These are phyloP conservation scores for Wickerhamiella sergipiensis DNA, from an alignment of 805 yeast genomes.

Conservation along the genomic window DNA sequence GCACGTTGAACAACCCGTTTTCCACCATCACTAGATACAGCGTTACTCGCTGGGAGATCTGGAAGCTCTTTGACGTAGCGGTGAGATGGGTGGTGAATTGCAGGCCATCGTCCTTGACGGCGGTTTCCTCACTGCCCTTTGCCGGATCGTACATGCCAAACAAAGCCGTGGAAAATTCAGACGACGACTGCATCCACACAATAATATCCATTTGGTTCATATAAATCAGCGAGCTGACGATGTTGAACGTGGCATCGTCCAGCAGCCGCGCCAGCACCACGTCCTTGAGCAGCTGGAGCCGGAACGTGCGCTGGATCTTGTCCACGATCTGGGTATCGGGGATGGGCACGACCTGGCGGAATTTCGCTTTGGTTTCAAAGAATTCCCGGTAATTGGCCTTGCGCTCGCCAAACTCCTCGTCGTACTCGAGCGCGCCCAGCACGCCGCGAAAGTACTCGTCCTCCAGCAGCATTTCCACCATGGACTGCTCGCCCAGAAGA, in stretches of 20 bases:
- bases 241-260: conserved; percentile 65
- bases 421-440: conserved; percentile 73
- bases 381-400: conserved; percentile 72
- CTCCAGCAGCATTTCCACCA: conserved; percentile 43
- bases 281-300: conserved; percentile 71
- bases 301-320: conserved; percentile 59
- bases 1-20: conserved; percentile 54
- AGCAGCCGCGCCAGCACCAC: conserved; percentile 69
- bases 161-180: conserved; percentile 40
- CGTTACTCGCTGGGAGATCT: conserved; percentile 43
- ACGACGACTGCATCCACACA: conserved; percentile 38
- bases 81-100: conserved; percentile 69
- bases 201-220: conserved; percentile 56
- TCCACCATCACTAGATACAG: conserved; percentile 52
- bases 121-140: conserved; percentile 3
- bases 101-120: conserved; percentile 42
- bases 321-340: conserved; percentile 34
- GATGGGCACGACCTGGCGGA: conserved; percentile 61
- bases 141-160: conserved; percentile 40
- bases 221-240: conserved; percentile 54
- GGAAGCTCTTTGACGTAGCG: conserved; percentile 55
- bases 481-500: conserved; percentile 53
- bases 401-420: conserved; percentile 67
- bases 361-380: conserved; percentile 40
- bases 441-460: conserved; percentile 43